These are phyloP conservation scores for Oleoguttula mirabilis DNA, from an alignment of 495 filamentous ascomycete species.

Conservation along the genomic window DNA sequence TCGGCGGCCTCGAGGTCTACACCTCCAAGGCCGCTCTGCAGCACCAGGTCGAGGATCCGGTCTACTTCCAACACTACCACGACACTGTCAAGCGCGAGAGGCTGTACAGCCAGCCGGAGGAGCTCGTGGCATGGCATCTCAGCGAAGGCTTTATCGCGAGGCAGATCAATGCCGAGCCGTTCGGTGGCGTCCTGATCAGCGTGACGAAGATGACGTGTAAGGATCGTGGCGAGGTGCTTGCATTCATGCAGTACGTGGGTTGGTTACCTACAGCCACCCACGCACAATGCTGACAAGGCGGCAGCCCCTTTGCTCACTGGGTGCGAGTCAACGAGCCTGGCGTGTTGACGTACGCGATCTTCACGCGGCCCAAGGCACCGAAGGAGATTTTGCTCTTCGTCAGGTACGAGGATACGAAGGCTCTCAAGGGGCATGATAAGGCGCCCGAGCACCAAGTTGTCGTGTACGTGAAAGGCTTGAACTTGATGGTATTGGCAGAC, in stretches of 20 bases:
- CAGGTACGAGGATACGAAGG: conserved; percentile 4
- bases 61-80: conserved; percentile 13
- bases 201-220: conserved; percentile 6
- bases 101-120: conserved; percentile 9
- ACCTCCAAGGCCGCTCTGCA: conserved; percentile 10
- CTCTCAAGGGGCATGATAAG: conserved; percentile 5
- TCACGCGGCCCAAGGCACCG: conserved; percentile 10
- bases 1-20: conserved; percentile 15
- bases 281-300: neutral
- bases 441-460: conserved; percentile 13
- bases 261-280: neutral
- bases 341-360: conserved; percentile 11
- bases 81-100: conserved; percentile 8
- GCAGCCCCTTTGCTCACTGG: conserved; percentile 5
- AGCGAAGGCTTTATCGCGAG: conserved; percentile 12
- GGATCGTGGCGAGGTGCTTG: neutral
- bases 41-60: conserved; percentile 12
- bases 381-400: conserved; percentile 12
- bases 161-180: neutral
- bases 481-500: neutral
- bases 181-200: conserved; percentile 5
- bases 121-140: conserved; percentile 10
- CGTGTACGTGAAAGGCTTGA: conserved; percentile 8
- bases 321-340: conserved; percentile 10
- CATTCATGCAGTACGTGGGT: neutral